Base-by-base conservation (phyloP, 257 asterid species). In the Nicotiana attenuata region DNA sequence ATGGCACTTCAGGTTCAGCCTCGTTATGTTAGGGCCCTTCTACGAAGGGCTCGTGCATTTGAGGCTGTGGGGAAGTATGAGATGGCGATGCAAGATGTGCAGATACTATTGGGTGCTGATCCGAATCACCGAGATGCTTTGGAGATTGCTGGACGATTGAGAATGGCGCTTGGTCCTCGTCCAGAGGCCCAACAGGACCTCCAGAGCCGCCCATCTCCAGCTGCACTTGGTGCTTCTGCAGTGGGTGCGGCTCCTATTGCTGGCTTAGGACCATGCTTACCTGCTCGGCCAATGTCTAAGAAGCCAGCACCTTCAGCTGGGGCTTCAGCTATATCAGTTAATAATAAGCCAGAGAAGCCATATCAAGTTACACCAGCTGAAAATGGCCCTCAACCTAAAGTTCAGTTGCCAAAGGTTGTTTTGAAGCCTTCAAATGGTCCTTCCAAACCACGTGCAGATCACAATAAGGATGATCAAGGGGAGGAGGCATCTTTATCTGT, bases 181-280 rank as follows among this genome's bases (percentile, higher is more conserved):
- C 97, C 86, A 56, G 98, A 95, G 83, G 92, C 95, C 59, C 99
- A 91, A 81, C 98, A 92, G 90, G 99, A 96, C 71, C 97, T 95
- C 76, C 99, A 91, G 83, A 96, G 99, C 87, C 95, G 97, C 38
- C 99, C 99, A 6, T 96, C 99, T 3, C 99, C 98, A 14, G 99
- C 99, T 10, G 99, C 99, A 10, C 94, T 96, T 60, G 99, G 99
- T 55, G 99, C 99, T 56, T 96, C 99, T 81, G 99, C 99, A 0
- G 94, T 94, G 28, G 96, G 97, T 35, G 97, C 97, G 78, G 97
- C 97, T 26, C 97, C 99, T 9, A 87, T 94, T 84, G 94, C 89
- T 16, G 99, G 99, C 31, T 92, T 93, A 50, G 98, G 98, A 0
- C 98, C 99, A 16, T 92, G 99, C 83, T 85, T 96, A 88, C 98